Conservation (phyloP, 2,329 filamentous ascomycete genomes). For the Dothideomycetes sp. region DNA sequence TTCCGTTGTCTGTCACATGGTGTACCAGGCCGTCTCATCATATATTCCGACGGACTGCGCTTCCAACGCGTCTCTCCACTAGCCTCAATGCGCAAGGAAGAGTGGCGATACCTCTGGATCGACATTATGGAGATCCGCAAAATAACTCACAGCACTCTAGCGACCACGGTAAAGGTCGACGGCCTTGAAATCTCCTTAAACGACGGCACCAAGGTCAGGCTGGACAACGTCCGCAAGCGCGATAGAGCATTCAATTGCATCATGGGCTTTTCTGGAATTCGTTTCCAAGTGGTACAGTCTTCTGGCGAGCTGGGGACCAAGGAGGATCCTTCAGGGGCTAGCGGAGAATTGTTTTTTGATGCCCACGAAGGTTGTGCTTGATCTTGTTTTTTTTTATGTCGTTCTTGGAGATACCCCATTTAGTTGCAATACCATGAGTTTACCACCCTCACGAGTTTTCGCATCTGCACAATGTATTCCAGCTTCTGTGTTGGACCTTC, state of each 20-base stretch:
- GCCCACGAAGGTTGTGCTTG: too few species aligned
- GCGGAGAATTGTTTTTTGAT: too few species aligned
- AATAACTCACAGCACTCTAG: conserved; percentile 8
- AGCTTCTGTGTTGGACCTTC: too few species aligned
- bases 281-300: conserved; percentile 27
- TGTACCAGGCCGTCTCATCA: conserved; percentile 19
- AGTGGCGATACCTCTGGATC: conserved; percentile 20
- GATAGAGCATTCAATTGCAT: conserved; percentile 31
- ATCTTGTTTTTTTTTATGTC: too few species aligned
- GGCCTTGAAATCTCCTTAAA: conserved; percentile 8
- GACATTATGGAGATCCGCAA: conserved; percentile 25
- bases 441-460: too few species aligned
- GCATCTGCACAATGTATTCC: too few species aligned
- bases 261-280: conserved; percentile 27
- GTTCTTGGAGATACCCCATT: too few species aligned
- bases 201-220: conserved; percentile 9
- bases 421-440: too few species aligned
- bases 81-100: conserved; percentile 14
- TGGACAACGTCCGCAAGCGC: conserved; percentile 24
- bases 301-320: too few species aligned
- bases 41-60: conserved; percentile 20
- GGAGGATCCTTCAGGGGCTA: too few species aligned
- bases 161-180: conserved; percentile 2
- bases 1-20: conserved; percentile 20
- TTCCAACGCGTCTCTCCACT: conserved; percentile 16